phyloP scores from a whole-genome alignment of 2,329 filamentous ascomycete genomes.

The Cladosporium sp. region DNA sequence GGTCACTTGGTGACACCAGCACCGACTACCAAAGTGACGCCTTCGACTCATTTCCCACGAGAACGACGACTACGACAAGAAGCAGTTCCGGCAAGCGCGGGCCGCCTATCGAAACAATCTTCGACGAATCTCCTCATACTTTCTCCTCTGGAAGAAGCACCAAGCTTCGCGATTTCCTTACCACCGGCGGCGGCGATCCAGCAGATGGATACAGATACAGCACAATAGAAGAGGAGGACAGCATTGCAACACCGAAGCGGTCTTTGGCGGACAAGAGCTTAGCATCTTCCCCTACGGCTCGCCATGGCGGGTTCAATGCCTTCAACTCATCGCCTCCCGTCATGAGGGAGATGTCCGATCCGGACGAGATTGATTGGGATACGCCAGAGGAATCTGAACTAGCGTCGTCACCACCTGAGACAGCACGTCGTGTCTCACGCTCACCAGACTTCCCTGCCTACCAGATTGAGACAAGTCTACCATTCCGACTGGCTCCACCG shows the following conservation, averaged over 20 bases:
- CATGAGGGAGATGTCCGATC: constrained; percentile 43
- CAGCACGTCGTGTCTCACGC: constrained; percentile 6
- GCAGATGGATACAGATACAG: constrained; percentile 42
- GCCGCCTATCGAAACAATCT: constrained; percentile 73
- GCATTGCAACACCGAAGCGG: constrained; percentile 49
- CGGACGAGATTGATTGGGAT: constrained; percentile 39
- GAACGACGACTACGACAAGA: constrained; percentile 64
- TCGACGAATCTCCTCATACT: constrained; percentile 66
- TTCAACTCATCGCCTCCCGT: constrained; percentile 49
- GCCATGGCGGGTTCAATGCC: constrained; percentile 32
- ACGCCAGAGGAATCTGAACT: constrained; percentile 33
- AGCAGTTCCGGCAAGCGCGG: constrained; percentile 67
- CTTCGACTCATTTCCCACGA: constrained; percentile 74
- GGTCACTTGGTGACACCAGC: constrained; percentile 73
- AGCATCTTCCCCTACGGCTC: constrained; percentile 39
- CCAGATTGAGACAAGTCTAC: constrained; percentile 17
- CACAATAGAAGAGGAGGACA: constrained; percentile 53
- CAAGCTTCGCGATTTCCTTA: constrained; percentile 50
- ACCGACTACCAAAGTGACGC: constrained; percentile 78
- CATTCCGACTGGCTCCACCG: constrained; percentile 30
- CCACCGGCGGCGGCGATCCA: constrained; percentile 42
- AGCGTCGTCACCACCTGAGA: constrained; percentile 20
- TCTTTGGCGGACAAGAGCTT: constrained; percentile 41
- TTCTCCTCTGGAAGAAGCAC: constrained; percentile 38
- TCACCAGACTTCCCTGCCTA: background rate